Percentiles rank a stretch among this genome's conserved stretches.
phyloP scores from a whole-genome alignment of 2,329 filamentous ascomycete species.

The Stagonosporopsis cucurbitacearum region DNA sequence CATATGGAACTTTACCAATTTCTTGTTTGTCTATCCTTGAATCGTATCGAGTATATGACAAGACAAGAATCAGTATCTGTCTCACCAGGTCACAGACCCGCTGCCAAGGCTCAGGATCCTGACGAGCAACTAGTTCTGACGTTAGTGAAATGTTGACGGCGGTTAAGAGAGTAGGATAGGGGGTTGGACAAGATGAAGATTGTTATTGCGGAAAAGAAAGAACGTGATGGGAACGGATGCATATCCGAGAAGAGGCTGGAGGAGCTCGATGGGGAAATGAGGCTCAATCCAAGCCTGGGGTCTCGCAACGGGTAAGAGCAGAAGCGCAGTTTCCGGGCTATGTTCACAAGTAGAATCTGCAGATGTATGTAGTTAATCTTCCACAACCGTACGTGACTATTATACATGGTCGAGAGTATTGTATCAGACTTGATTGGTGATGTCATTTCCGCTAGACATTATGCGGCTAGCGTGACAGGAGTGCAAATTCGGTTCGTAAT shows the following conservation, averaged over 20 bases:
- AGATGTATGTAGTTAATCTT: background rate
- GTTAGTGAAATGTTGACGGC: no score
- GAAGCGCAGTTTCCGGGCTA: background rate
- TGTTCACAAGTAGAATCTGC: background rate
- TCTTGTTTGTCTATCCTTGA: no score
- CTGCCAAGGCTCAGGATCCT: no score
- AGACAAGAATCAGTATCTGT: no score
- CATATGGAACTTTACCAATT: no score
- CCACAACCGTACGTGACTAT: background rate
- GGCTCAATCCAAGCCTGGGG: constrained; percentile 5
- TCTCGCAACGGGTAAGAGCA: background rate
- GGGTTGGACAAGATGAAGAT: constrained; percentile 9
- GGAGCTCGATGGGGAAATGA: constrained; percentile 10
- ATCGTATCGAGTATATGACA: no score
- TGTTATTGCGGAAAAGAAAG: constrained; percentile 4
- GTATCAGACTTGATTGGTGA: background rate
- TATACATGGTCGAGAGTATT: no score
- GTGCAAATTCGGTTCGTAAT: constrained; percentile 9
- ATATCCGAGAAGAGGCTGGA: constrained; percentile 13
- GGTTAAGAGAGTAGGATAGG: constrained; percentile 4
- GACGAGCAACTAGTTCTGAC: no score
- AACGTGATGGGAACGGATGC: background rate
- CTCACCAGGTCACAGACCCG: no score
- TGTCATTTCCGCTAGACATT: background rate
- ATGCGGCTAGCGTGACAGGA: background rate